Evolutionary conservation across 495 filamentous ascomycete species (phyloP).

Genomic region (Neurospora africana): DNA sequence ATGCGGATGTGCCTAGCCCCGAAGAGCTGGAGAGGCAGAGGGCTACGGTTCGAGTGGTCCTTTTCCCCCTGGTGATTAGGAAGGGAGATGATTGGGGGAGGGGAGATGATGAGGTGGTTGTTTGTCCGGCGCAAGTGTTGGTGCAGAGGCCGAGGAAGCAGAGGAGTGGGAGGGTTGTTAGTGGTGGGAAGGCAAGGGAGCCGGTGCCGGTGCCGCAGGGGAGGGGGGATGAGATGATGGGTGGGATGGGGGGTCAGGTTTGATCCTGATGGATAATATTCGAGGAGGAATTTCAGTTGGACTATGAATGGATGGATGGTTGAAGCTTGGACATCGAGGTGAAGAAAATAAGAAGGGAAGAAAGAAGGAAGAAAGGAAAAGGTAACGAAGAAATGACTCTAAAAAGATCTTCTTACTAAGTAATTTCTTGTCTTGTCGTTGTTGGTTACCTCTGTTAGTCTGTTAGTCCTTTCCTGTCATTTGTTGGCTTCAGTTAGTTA

Average conservation of each 20-base stretch:
- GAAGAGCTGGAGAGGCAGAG: constrained; percentile 63
- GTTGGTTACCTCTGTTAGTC: neutral
- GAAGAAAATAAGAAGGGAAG: neutral
- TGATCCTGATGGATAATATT: neutral
- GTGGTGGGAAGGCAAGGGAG: constrained; percentile 6
- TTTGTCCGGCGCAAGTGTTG: constrained; percentile 87
- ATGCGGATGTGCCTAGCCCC: constrained; percentile 41
- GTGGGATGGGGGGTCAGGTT: constrained; percentile 3
- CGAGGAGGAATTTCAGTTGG: neutral
- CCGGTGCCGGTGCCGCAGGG: constrained; percentile 16
- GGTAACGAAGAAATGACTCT: neutral
- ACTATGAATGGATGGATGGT: neutral
- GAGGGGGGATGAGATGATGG: neutral
- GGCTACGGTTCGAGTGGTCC: constrained; percentile 76
- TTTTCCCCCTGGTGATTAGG: constrained; percentile 91
- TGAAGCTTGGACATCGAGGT: neutral
- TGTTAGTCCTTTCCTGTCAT: neutral
- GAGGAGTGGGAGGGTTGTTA: neutral
- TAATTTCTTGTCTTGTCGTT: neutral
- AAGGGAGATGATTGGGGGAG: constrained; percentile 80
- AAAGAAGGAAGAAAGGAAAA: neutral
- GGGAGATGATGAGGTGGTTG: constrained; percentile 83
- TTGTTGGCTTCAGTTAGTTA: neutral
- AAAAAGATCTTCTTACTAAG: neutral
- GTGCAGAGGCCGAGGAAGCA: constrained; percentile 31